Evolutionary conservation across 192 early-diverging fungal species (phyloP), one percentile per base, ranked within the genome.

Genomic region (Chytriomyces confervae): DNA sequence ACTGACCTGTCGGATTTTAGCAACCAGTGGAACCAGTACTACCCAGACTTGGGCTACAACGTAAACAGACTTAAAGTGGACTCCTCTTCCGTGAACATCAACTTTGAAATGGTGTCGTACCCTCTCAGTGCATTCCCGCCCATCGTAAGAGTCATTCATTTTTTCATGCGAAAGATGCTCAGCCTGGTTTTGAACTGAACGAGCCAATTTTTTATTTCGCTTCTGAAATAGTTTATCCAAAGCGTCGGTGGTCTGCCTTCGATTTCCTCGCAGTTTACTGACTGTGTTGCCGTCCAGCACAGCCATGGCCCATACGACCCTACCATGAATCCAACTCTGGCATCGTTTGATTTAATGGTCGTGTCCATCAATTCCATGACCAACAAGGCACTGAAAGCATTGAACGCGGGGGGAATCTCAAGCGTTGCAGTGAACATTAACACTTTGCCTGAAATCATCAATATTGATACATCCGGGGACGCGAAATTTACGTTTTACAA

Each of bases 1-100:
- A 18, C 46, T 16, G 18, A 49, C 20, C 9, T 50, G 9, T 5
- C 24, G 9, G 50, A 66, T 10, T 68, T 76, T 36, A 13, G 16
- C 5, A 23, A 29, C 10, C 7, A 46, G n/a, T 76, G 75, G 75
- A 46, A 45, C 16, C 16, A 66, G 13, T 76, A 46, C 50, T 76
- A 76, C 18, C 75, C 75, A 67, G 75, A 76, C 53, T 13, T 76
- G 7, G 75, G 75, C 0, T 49, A 46, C 65, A 76, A 66, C 29
- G 7, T 76, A 10, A 23, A 76, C n/a, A 76, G 36, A 13, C 27
- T 76, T 9, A 67, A 67, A 45, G 46, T 57, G 18, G 63, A 27
- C 20, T 43, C 64, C 9, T 70, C 64, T 10, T 8, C 45, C 13
- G 20, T 76, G 6, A 67, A 76, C 36, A 53, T 76, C 51, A 67